Percentiles rank a stretch among this genome's conserved stretches.
These are phyloP conservation scores for Coemansia asiatica DNA, from an alignment of 192 early-diverging fungal genomes.

Conservation along the genomic window DNA sequence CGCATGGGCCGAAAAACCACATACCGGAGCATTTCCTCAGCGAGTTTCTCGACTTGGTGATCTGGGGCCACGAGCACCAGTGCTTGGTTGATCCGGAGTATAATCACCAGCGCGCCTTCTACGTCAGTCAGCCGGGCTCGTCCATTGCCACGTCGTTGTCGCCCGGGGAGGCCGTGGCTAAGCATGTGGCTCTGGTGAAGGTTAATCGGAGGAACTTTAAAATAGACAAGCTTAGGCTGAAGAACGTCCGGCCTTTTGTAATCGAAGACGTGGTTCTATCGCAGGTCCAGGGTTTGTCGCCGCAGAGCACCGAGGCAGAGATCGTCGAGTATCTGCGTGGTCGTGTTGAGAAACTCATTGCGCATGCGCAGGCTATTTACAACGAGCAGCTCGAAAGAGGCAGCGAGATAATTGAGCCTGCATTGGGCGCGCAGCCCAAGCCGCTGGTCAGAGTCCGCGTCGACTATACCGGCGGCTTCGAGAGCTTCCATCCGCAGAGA, in stretches of 20 bases:
- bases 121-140: conserved; percentile 89
- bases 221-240: conserved; percentile 72
- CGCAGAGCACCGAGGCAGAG: conserved; percentile 56
- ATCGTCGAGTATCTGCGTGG: conserved; percentile 60
- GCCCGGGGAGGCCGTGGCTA: conserved; percentile 76
- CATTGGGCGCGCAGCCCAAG: conserved; percentile 57
- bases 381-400: conserved; percentile 35
- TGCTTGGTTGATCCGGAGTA: conserved; percentile 77
- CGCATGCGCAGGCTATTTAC: conserved; percentile 66
- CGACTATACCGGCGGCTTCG: conserved; percentile 83
- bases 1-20: conserved; percentile 79
- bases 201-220: conserved; percentile 69
- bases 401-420: conserved; percentile 25
- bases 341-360: conserved; percentile 60
- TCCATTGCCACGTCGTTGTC: conserved; percentile 87
- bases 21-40: conserved; percentile 87
- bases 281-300: conserved; percentile 50
- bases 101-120: conserved; percentile 65
- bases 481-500: conserved; percentile 79
- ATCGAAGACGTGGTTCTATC: conserved; percentile 69
- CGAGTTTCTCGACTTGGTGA: conserved; percentile 75
- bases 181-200: conserved; percentile 61
- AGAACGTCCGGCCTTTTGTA: conserved; percentile 84
- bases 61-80: conserved; percentile 99
- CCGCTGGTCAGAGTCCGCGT: conserved; percentile 82